A percentile compares a stretch with the other conserved stretches of the same genome.
Evolutionary conservation across 108 stramenopile genomes (phyloP).

Genomic region (Seminavis robusta): DNA sequence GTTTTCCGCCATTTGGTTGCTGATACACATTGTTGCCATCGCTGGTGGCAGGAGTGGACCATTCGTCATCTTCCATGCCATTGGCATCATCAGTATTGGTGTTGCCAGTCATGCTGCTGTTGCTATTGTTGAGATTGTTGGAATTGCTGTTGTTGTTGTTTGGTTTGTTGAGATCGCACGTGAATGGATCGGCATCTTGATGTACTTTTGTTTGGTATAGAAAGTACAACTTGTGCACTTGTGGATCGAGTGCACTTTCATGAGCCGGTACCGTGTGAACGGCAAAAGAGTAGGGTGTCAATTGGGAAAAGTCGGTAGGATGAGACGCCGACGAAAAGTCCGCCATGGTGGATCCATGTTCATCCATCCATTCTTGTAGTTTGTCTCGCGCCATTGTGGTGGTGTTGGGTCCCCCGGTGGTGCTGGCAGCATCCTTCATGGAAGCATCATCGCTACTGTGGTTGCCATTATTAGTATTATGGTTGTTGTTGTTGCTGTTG

Average conservation of each 20-base stretch:
- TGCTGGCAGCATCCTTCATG: not conserved
- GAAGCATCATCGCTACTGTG: not conserved
- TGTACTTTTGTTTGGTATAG: slow-evolving; percentile 67
- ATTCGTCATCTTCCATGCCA: not conserved
- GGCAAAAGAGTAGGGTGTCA: too few relatives aligned
- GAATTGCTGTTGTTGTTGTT: slow-evolving; percentile 1
- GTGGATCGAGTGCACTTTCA: slow-evolving; percentile 62
- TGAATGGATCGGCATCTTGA: slow-evolving; percentile 68
- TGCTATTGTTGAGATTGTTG: not conserved
- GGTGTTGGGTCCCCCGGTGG: not conserved
- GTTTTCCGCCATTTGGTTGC: too few relatives aligned
- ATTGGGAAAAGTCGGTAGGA: too few relatives aligned
- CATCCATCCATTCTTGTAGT: slow-evolving; percentile 20
- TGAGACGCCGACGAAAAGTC: too few relatives aligned
- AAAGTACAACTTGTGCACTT: slow-evolving; percentile 70
- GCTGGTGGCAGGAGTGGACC: too few relatives aligned
- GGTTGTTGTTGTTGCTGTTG: not conserved
- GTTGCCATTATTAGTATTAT: not conserved
- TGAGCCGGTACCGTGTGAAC: slow-evolving; percentile 64
- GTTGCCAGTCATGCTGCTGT: not conserved
- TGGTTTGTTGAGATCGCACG: slow-evolving; percentile 19
- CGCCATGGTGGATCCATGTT: slow-evolving; percentile 23
- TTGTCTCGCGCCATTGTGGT: slow-evolving; percentile 16
- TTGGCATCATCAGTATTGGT: not conserved
- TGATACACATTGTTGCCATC: too few relatives aligned